Conservation (phyloP, 83 land plant genomes). For the Picea mariana region DNA sequence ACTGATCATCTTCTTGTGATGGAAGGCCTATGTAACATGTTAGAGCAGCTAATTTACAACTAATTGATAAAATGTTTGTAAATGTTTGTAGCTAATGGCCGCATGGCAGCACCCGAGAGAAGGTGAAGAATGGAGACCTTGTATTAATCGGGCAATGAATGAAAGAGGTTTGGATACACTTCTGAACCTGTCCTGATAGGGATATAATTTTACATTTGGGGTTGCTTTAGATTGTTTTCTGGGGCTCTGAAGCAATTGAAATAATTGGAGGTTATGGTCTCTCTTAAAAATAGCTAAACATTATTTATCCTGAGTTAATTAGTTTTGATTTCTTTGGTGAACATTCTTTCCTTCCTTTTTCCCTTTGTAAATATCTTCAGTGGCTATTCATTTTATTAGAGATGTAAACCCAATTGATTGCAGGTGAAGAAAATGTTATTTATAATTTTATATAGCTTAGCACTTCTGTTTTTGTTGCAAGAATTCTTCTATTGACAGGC, state of each 20-base stretch:
- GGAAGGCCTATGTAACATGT: not conserved
- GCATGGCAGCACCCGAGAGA: constrained; percentile 65
- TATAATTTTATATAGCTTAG: no score
- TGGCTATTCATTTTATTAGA: no score
- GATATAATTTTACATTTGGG: not conserved
- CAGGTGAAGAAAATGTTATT: no score
- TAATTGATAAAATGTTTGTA: not conserved
- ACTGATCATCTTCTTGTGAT: not conserved
- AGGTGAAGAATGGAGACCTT: constrained; percentile 69
- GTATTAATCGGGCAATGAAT: constrained; percentile 28
- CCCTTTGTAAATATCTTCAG: no score
- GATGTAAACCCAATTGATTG: no score
- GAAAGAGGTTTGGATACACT: constrained; percentile 38
- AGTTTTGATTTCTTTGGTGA: not conserved
- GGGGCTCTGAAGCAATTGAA: not conserved
- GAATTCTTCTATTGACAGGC: no score
- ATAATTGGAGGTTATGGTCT: not conserved
- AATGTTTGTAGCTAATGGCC: constrained; percentile 53
- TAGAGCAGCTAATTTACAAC: not conserved
- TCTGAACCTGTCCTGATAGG: no score
- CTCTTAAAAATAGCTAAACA: not conserved
- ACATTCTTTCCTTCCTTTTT: not conserved
- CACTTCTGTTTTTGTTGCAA: no score
- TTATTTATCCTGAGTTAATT: not conserved
- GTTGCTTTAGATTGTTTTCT: not conserved